Evolutionary conservation across 2,329 filamentous ascomycete genomes (phyloP), one percentile per base, ranked within the genome.

Genomic region (Claviceps africana): DNA sequence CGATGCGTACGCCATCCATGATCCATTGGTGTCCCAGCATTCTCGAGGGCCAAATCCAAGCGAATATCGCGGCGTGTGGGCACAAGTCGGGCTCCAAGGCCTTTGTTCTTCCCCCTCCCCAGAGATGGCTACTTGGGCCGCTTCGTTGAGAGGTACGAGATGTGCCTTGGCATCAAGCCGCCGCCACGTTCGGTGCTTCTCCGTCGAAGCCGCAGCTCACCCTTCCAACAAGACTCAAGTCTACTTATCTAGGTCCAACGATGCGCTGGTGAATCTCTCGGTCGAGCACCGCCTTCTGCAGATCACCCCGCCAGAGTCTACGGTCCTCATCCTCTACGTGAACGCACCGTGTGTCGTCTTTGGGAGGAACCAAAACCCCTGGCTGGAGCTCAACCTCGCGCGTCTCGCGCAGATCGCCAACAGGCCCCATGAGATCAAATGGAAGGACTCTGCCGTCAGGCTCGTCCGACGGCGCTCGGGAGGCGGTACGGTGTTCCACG

Each of bases 321-420:
- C 79, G 15, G 69, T 97, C 49, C 78, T 97, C 2, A 86, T 97
- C 53, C 78, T 96, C 49, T 98, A 97, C 71, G 79, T 82, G 61
- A 97, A 98, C 69, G 70, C 80, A 39, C 89, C 91, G 1, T 89
- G 87, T 65, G 78, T 98, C 54, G 83, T 98, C 64, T 84, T 98
- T 59, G 93, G 93, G 44, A 83, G 93, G 55, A 98, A 98, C 66
- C 93, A 98, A 71, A 98, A 98, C 66, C 93, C 93, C 51, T 98
- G 91, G 93, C 76, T 88, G 9, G 93, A 98, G 71, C 82, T 88
- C 56, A 87, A 95, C 64, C 75, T 96, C 9, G 70, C 70, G 40
- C 72, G 80, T 1, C 71, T 95, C 2, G 61, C 60, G 2, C 57
- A 56, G 50, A 59, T 59, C 48, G 53, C 56, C 8, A 47, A 55